These are phyloP conservation scores for Boletus coccyginus DNA, from an alignment of 768 basidiomycete genomes.

Conservation along the genomic window DNA sequence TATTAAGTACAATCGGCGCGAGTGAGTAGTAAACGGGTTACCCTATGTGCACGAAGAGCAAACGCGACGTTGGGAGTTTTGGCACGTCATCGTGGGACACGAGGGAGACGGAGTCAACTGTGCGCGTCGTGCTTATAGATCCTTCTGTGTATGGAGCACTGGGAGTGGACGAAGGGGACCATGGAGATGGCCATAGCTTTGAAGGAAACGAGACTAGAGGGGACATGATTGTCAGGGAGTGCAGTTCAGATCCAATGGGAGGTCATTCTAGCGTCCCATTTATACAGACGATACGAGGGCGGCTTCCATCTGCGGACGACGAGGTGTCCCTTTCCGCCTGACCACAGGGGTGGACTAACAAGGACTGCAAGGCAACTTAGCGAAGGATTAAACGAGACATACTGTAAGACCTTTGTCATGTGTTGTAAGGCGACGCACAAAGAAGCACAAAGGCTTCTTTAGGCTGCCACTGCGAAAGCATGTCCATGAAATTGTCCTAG, in stretches of 20 bases:
- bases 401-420: slow-evolving; percentile 28
- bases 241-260: neutral
- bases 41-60: slow-evolving; percentile 71
- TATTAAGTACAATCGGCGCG: slow-evolving; percentile 11
- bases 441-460: slow-evolving; percentile 26
- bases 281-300: slow-evolving; percentile 23
- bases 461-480: slow-evolving; percentile 9
- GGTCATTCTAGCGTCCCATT: slow-evolving; percentile 16
- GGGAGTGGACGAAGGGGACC: slow-evolving; percentile 1
- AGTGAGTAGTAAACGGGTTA: slow-evolving; percentile 26
- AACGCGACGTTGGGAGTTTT: slow-evolving; percentile 50
- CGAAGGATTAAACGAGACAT: slow-evolving; percentile 25
- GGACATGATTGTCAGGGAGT: slow-evolving; percentile 17
- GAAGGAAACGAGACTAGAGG: slow-evolving; percentile 8
- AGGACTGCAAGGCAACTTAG: slow-evolving; percentile 21
- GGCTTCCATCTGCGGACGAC: slow-evolving; percentile 23
- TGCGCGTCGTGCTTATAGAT: slow-evolving; percentile 16
- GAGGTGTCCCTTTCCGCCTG: slow-evolving; percentile 17
- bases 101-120: slow-evolving; percentile 25
- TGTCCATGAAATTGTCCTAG: slow-evolving; percentile 9
- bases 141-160: slow-evolving; percentile 16
- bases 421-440: slow-evolving; percentile 21
- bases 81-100: slow-evolving; percentile 18
- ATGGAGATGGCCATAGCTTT: slow-evolving; percentile 2
- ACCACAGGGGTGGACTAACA: slow-evolving; percentile 16